Percentiles rank a stretch among this genome's conserved stretches.
These are phyloP conservation scores for Lupinus albus DNA, from an alignment of 306 rosid species.

Conservation along the genomic window DNA sequence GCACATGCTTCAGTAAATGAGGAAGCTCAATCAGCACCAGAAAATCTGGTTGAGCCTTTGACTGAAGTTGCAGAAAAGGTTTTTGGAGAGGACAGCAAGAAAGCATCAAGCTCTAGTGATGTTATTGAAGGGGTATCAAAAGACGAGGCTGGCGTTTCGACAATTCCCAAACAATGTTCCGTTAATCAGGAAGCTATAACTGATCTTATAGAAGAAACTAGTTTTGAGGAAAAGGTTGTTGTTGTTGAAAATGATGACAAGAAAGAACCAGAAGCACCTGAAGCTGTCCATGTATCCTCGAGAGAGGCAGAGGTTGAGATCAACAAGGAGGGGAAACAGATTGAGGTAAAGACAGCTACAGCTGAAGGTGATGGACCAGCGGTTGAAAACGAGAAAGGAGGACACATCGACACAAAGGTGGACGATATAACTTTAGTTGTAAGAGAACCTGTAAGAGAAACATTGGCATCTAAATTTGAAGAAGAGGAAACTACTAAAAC, in stretches of 20 bases:
- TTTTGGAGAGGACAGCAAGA: conserved; percentile 44
- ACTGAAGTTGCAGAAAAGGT: conserved; percentile 38
- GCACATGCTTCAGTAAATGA: conserved; percentile 40
- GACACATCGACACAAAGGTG: conserved; percentile 42
- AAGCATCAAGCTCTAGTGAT: conserved; percentile 40
- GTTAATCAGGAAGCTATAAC: conserved; percentile 37
- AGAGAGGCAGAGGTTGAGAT: conserved; percentile 48
- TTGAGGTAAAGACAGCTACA: conserved; percentile 41
- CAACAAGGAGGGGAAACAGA: conserved; percentile 45
- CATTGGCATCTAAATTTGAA: conserved; percentile 55
- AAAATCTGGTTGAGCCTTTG: conserved; percentile 41
- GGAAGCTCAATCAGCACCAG: conserved; percentile 35
- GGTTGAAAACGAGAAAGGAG: conserved; percentile 40
- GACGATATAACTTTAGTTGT: conserved; percentile 45
- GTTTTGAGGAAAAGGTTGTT: conserved; percentile 39
- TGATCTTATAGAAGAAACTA: conserved; percentile 33
- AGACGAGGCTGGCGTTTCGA: conserved; percentile 15
- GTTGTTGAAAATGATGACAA: conserved; percentile 42
- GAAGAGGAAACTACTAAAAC: conserved; percentile 46
- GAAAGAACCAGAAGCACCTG: conserved; percentile 44
- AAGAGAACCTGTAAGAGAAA: conserved; percentile 47
- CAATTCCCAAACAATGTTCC: conserved; percentile 34
- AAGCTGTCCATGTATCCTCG: conserved; percentile 37
- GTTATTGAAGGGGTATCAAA: conserved; percentile 36
- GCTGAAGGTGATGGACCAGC: conserved; percentile 39